A percentile compares a stretch with the other conserved stretches of the same genome.
phyloP scores from a whole-genome alignment of 352 stramenopile genomes.

The Globisporangium paroecandrum region DNA sequence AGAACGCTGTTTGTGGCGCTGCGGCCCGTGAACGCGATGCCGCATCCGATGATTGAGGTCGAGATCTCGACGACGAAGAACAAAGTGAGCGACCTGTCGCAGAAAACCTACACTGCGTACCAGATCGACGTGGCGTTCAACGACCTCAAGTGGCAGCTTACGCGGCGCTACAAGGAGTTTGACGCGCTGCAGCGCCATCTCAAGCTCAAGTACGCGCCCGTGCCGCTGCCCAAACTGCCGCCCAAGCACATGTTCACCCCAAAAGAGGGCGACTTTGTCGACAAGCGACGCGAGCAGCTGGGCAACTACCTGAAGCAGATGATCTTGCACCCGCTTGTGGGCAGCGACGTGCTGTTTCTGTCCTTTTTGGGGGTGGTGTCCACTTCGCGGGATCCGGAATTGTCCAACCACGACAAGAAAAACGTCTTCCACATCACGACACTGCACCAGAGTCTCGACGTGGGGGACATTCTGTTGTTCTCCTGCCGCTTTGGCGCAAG shows the following conservation, averaged over 20 bases:
- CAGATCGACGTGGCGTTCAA: conserved; percentile 70
- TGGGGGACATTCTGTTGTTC: conserved; percentile 80
- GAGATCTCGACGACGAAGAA: conserved; percentile 62
- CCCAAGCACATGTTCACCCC: conserved; percentile 70
- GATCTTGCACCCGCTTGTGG: conserved; percentile 40
- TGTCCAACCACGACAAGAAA: conserved; percentile 61
- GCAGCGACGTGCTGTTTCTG: conserved; percentile 63
- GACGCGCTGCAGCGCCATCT: conserved; percentile 32
- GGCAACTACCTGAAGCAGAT: conserved; percentile 63
- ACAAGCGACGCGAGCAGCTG: conserved; percentile 54
- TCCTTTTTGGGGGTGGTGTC: conserved; percentile 78
- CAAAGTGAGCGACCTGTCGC: conserved; percentile 76
- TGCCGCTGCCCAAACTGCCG: conserved; percentile 42
- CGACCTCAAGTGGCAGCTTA: conserved; percentile 63
- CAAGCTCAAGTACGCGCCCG: conserved; percentile 36
- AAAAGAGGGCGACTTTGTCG: conserved; percentile 59
- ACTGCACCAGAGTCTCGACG: conserved; percentile 62
- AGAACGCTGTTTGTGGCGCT: conserved; percentile 32
- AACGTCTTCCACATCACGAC: conserved; percentile 73
- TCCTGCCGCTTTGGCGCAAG: conserved; percentile 76
- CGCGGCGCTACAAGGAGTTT: conserved; percentile 71
- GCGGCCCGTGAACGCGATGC: conserved; percentile 50
- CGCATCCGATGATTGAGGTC: conserved; percentile 56
- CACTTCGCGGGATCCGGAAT: conserved; percentile 53
- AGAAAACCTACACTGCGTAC: conserved; percentile 69